Evolutionary conservation across 2,329 filamentous ascomycete species (phyloP).

Genomic region (Colletotrichum orchidophilum): DNA sequence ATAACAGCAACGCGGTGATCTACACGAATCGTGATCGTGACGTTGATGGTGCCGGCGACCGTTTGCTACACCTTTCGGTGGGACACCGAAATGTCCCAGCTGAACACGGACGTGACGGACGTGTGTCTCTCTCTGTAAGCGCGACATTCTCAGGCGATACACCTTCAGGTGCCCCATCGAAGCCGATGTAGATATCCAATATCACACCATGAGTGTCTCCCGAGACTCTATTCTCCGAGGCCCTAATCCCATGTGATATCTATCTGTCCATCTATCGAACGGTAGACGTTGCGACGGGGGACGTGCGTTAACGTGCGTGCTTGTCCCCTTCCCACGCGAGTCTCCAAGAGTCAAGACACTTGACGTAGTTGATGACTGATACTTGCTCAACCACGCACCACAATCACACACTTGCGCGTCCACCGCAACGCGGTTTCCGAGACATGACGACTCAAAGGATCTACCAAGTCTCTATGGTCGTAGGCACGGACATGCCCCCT

Average conservation of each 20-base stretch:
- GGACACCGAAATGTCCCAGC: neutral
- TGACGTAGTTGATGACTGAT: neutral
- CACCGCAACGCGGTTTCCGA: neutral
- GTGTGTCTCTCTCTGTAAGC: no score
- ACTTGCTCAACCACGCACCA: neutral
- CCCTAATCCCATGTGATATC: neutral
- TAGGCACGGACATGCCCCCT: no score
- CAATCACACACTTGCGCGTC: neutral
- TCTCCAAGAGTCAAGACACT: neutral
- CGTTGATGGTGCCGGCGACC: neutral
- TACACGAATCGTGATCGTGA: neutral
- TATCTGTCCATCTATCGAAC: neutral
- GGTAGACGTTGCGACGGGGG: neutral
- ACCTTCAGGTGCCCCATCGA: no score
- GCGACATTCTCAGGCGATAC: neutral
- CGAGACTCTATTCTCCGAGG: neutral
- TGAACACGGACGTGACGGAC: neutral
- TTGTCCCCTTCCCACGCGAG: neutral
- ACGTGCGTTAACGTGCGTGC: neutral
- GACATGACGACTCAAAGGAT: neutral
- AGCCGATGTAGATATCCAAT: neutral
- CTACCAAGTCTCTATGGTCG: no score
- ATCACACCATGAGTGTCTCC: neutral
- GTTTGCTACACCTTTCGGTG: neutral
- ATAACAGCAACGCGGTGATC: neutral